phyloP scores from a whole-genome alignment of 2,329 filamentous ascomycete genomes.

The Decorospora gaudefroyi region DNA sequence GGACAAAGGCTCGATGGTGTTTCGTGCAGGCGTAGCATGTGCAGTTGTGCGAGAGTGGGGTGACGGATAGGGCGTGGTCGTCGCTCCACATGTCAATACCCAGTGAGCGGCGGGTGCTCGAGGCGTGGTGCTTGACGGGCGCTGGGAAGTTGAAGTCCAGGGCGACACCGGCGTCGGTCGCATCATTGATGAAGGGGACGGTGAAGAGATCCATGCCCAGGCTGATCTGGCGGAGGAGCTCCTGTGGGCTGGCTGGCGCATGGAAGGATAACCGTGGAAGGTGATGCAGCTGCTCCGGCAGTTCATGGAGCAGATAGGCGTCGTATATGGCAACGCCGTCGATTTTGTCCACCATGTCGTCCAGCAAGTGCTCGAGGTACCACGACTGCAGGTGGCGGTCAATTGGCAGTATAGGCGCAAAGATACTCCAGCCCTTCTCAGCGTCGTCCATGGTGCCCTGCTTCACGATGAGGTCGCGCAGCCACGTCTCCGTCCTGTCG shows the following conservation, averaged over 20 bases:
- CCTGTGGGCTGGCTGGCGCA: slow-evolving; percentile 70
- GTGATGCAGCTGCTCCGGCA: slow-evolving; percentile 63
- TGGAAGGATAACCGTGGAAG: slow-evolving; percentile 78
- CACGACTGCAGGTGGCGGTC: slow-evolving; percentile 74
- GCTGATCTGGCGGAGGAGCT: slow-evolving; percentile 73
- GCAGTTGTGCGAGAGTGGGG: slow-evolving; percentile 67
- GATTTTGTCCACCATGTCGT: slow-evolving; percentile 59
- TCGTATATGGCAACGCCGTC: slow-evolving; percentile 80
- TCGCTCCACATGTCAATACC: slow-evolving; percentile 78
- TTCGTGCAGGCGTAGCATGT: slow-evolving; percentile 79
- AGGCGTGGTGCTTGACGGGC: slow-evolving; percentile 21
- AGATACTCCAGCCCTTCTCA: slow-evolving; percentile 50
- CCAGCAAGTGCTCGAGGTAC: slow-evolving; percentile 75
- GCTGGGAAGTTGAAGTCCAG: slow-evolving; percentile 76
- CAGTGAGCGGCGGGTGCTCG: slow-evolving; percentile 50
- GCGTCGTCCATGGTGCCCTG: slow-evolving; percentile 40
- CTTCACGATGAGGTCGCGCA: slow-evolving; percentile 66
- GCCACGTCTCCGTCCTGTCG: slow-evolving; percentile 82
- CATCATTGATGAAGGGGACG: slow-evolving; percentile 71
- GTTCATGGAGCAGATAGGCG: slow-evolving; percentile 66
- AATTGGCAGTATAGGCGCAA: slow-evolving; percentile 72
- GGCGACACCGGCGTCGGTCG: slow-evolving; percentile 84
- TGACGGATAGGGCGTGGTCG: slow-evolving; percentile 63
- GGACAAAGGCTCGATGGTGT: slow-evolving; percentile 85
- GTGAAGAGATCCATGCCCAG: slow-evolving; percentile 81